Percentiles rank a stretch among this genome's conserved stretches.
Evolutionary conservation across 495 filamentous ascomycete genomes (phyloP).

Genomic region (Penicillium coffeae): DNA sequence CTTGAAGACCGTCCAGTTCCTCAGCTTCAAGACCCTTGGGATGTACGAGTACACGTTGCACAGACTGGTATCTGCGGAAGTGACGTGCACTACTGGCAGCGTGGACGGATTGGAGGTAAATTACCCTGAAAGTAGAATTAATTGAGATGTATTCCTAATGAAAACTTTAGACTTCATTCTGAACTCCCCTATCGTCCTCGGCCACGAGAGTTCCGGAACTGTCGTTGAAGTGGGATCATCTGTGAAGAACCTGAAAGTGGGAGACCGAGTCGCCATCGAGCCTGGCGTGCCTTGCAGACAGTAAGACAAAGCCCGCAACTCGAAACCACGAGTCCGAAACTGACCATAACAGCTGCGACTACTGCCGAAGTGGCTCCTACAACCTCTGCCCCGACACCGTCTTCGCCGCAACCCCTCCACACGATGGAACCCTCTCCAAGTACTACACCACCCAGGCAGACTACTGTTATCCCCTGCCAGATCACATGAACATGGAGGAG

Average conservation of each 20-base stretch:
- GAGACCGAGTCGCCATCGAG: constrained; percentile 74
- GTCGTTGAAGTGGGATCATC: constrained; percentile 57
- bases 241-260: constrained; percentile 53
- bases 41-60: constrained; percentile 69
- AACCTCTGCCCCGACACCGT: constrained; percentile 59
- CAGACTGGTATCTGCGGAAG: constrained; percentile 77
- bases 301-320: constrained; percentile 20
- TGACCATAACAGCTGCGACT: constrained; percentile 28
- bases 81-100: constrained; percentile 71
- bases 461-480: constrained; percentile 78
- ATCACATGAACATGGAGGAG: constrained; percentile 68
- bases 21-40: constrained; percentile 51
- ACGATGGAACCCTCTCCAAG: constrained; percentile 72
- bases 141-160: not conserved
- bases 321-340: not conserved
- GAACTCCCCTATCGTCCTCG: constrained; percentile 61
- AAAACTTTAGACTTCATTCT: constrained; percentile 59
- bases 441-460: constrained; percentile 73
- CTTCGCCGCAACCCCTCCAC: constrained; percentile 83
- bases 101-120: constrained; percentile 64
- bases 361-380: constrained; percentile 40
- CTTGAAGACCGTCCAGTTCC: constrained; percentile 61
- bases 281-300: constrained; percentile 71
- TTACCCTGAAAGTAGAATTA: not conserved
- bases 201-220: constrained; percentile 64